Conservation (phyloP, 2,329 filamentous ascomycete genomes). For the Xylariomycetidae sp. region DNA sequence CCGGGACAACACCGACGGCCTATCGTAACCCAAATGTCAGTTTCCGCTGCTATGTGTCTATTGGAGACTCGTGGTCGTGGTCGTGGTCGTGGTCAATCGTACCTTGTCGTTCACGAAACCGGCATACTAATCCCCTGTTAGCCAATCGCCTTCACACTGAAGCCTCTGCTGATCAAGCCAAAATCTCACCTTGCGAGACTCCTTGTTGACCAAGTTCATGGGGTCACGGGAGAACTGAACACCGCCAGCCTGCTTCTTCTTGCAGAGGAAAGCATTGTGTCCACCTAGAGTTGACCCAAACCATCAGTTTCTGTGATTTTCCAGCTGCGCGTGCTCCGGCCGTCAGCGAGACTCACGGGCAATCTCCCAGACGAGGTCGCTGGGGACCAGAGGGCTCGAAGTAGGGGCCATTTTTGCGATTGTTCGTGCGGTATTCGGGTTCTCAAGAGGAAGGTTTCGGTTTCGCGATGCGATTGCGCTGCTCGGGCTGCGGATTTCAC, state of each 20-base stretch:
- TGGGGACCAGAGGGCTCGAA: conserved; percentile 67
- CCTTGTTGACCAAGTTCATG: conserved; percentile 86
- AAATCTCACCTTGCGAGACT: conserved; percentile 71
- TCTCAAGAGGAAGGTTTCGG: conserved; percentile 6
- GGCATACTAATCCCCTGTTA: conserved; percentile 60
- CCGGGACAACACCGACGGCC: conserved; percentile 75
- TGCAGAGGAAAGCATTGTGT: conserved; percentile 88
- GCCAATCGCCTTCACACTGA: conserved; percentile 11
- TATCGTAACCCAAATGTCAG: conserved; percentile 33
- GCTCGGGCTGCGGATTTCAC: neutral
- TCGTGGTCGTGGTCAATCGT: conserved; percentile 26
- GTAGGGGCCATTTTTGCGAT: conserved; percentile 43
- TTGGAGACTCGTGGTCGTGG: conserved; percentile 6
- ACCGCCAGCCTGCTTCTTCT: conserved; percentile 74
- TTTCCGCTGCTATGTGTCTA: conserved; percentile 9
- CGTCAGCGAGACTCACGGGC: conserved; percentile 63
- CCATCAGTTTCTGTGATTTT: conserved; percentile 14
- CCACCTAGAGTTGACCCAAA: conserved; percentile 49
- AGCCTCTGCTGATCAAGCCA: neutral
- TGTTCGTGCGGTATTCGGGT: conserved; percentile 6
- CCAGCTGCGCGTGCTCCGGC: neutral
- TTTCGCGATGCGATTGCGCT: conserved; percentile 1
- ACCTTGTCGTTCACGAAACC: conserved; percentile 95
- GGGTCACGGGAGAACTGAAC: conserved; percentile 91
- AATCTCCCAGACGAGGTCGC: conserved; percentile 92